Conservation (phyloP, 768 basidiomycete genomes). For the Mycena latifolia region DNA sequence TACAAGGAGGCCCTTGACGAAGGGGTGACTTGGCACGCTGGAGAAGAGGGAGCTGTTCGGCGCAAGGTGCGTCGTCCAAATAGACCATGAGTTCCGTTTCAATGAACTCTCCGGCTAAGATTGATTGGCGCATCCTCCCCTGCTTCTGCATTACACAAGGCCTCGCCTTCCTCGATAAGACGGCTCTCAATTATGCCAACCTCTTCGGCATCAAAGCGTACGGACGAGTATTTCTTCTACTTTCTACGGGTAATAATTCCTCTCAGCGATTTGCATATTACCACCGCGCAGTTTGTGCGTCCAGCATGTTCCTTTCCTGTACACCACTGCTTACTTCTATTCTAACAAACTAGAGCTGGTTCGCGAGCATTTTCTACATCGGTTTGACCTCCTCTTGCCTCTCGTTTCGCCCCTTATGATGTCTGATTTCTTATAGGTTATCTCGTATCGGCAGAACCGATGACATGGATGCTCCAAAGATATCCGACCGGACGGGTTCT, state of each 20-base stretch:
- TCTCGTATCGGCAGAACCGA: constrained; percentile 43
- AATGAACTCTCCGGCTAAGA: constrained; percentile 3
- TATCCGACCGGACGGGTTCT: constrained; percentile 26
- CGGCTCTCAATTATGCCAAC: constrained; percentile 43
- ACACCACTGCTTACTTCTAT: not conserved
- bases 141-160: constrained; percentile 46
- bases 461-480: constrained; percentile 45
- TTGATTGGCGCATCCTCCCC: constrained; percentile 44
- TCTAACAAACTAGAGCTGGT: constrained; percentile 20
- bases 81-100: too few species aligned
- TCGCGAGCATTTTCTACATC: constrained; percentile 35
- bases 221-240: not conserved
- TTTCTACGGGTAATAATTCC: not conserved
- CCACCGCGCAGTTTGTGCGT: constrained; percentile 29
- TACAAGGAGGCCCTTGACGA: constrained; percentile 30
- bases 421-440: constrained; percentile 34
- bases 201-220: constrained; percentile 45
- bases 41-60: constrained; percentile 27
- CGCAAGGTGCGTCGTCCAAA: constrained; percentile 32
- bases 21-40: constrained; percentile 22
- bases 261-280: constrained; percentile 26
- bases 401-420: not conserved
- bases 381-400: constrained; percentile 5
- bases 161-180: constrained; percentile 47
- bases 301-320: not conserved